A percentile compares a stretch with the other conserved stretches of the same genome.
Evolutionary conservation across 306 rosid genomes (phyloP).

Genomic region (Elaeagnus macrophylla): DNA sequence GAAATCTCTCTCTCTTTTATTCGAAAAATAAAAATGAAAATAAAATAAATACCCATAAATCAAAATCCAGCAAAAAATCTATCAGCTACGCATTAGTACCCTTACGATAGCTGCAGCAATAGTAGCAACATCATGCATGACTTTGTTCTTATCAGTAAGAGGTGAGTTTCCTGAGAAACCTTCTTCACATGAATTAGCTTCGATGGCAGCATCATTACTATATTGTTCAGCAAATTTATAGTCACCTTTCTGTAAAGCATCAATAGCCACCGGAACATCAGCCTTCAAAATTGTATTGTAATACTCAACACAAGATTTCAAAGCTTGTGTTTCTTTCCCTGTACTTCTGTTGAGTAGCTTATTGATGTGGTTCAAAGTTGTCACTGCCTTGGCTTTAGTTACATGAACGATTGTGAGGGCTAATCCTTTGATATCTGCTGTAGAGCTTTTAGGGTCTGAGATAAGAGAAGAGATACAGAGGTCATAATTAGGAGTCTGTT

Average conservation of each 20-base stretch:
- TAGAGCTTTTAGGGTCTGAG: constrained; percentile 34
- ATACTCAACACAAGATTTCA: constrained; percentile 18
- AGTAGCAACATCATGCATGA: constrained; percentile 22
- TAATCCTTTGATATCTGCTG: constrained; percentile 38
- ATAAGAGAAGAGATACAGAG: constrained; percentile 35
- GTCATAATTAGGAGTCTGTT: constrained; percentile 37
- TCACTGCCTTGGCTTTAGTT: constrained; percentile 30
- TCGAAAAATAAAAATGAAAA: no score
- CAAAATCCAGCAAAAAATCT: no score
- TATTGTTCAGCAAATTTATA: constrained; percentile 35
- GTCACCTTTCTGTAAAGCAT: constrained; percentile 30
- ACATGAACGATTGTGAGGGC: constrained; percentile 36
- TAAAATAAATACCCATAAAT: no score
- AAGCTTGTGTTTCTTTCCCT: background rate
- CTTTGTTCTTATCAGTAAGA: constrained; percentile 19
- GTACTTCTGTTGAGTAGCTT: constrained; percentile 29
- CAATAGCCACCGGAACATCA: constrained; percentile 29
- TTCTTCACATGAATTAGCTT: constrained; percentile 24
- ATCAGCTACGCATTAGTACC: background rate
- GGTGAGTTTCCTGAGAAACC: constrained; percentile 29
- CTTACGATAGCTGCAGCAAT: constrained; percentile 29
- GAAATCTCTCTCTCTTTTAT: no score
- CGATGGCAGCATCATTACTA: constrained; percentile 23
- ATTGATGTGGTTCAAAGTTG: constrained; percentile 33
- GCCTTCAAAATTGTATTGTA: constrained; percentile 22